Conservation (phyloP, 73 alveolate genomes). For the Paramecium primaurelia region DNA sequence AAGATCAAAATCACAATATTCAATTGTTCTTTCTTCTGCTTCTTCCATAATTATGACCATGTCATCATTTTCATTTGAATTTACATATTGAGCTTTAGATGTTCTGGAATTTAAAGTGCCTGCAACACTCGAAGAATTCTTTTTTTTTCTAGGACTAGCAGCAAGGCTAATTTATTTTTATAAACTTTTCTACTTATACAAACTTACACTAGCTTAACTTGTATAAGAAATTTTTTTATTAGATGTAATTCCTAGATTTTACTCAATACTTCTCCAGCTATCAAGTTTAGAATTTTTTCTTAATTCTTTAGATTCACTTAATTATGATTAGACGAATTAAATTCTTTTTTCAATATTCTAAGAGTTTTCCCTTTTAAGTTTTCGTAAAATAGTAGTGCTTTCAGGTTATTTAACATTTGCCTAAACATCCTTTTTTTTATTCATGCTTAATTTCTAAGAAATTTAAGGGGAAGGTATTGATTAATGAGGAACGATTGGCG, state of each 20-base stretch:
- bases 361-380: background rate
- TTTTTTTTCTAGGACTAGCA: background rate
- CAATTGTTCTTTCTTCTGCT: background rate
- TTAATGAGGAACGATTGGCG: background rate
- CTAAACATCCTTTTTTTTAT: background rate
- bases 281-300: background rate
- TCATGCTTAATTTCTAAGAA: background rate
- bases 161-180: background rate
- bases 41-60: conserved; percentile 12
- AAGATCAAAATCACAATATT: conserved; percentile 17
- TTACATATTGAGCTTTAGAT: background rate
- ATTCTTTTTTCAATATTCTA: background rate
- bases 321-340: background rate
- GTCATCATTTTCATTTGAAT: background rate
- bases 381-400: background rate
- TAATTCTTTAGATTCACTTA: background rate
- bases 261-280: conserved; percentile 1
- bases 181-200: background rate
- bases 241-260: background rate
- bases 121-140: background rate
- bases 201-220: background rate
- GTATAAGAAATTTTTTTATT: background rate
- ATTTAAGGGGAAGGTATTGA: background rate
- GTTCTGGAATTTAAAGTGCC: background rate
- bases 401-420: background rate